Evolutionary conservation across 139 green algal genomes (phyloP), one percentile per base, ranked within the genome.

Genomic region (Coelastrella sp.): DNA sequence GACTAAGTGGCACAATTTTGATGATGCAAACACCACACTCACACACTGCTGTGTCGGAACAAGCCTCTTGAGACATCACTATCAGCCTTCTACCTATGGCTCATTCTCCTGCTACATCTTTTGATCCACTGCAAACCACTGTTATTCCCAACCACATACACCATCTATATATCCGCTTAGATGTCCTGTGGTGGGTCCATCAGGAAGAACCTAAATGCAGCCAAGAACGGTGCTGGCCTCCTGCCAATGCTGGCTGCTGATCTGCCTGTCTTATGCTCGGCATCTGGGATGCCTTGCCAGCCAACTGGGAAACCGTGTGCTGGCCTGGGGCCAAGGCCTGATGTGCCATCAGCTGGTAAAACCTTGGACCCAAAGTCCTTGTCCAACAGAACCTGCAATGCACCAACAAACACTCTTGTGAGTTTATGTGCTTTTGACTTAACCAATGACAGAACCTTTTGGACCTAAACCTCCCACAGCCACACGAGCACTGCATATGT

Each of bases 321-420:
- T 22, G 10, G 77, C 7, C 16, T 7, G 14, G 32, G 77, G 54
- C 54, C 77, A 7, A 64, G 47, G 54, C 64, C 65, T 32, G 65
- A 88, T 19, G 83, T 88, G 83, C 83, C 83, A 13, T 88, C 83
- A 71, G 83, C 83, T n/a, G 83, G 83, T 68, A 88, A 61, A 17
- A 88, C 68, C 83, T 88, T 88, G 83, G 68, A 8, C 3, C 68
- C 83, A 88, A 88, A 88, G 54, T 88, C 17, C 54, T 57, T 75
- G 54, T 88, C 83, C 68, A 80, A 11, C 59, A 87, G 16, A 23
- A 87, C 81, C 81, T 87, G 81, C 0, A 6, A 57, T 17, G 78
- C 75, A 59, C 3, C 75, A 81, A 81, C 58, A 59, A 19, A 58
- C 23, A 58, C 22, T 19, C 20, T 10, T 59, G 75, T 47, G 32